These are phyloP conservation scores for Pythium rhizo-oryzae DNA, from an alignment of 352 stramenopile species.

Conservation along the genomic window DNA sequence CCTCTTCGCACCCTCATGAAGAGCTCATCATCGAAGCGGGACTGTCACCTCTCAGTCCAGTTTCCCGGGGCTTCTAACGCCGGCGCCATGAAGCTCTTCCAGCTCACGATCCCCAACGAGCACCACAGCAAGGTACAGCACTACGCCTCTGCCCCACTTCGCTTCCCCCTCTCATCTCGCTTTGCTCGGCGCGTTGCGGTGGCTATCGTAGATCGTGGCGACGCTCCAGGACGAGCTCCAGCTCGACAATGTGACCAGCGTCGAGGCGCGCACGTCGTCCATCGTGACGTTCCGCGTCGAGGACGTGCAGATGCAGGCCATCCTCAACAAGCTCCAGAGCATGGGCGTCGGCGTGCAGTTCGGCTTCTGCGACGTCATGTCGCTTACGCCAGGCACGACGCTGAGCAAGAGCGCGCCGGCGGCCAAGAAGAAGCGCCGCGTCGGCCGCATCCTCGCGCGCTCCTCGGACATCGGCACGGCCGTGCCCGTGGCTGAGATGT, in stretches of 20 bases:
- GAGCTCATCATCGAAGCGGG: no score
- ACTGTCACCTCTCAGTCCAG: not conserved
- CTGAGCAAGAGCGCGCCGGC: constrained; percentile 51
- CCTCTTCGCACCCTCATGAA: not conserved
- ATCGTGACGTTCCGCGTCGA: constrained; percentile 89
- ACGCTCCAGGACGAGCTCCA: constrained; percentile 83
- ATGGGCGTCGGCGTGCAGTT: constrained; percentile 87
- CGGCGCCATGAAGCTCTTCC: constrained; percentile 88
- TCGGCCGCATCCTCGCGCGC: constrained; percentile 71
- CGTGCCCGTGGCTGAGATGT: constrained; percentile 88
- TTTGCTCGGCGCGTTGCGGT: no score
- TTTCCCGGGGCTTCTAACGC: no score
- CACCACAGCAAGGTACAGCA: constrained; percentile 64
- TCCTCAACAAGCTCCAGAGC: constrained; percentile 80
- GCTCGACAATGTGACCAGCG: constrained; percentile 82
- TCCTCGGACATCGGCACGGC: constrained; percentile 82
- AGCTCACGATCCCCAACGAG: constrained; percentile 85
- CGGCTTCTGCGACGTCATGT: constrained; percentile 90
- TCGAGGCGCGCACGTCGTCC: constrained; percentile 83
- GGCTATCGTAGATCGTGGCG: constrained; percentile 65
- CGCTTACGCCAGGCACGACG: constrained; percentile 82
- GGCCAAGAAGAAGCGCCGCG: constrained; percentile 62
- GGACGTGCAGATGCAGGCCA: constrained; percentile 83
- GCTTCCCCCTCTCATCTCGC: not conserved
- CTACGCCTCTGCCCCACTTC: no score